Evolutionary conservation across 2,329 filamentous ascomycete genomes (phyloP).

Genomic region (Trichophyton schoenleinii): DNA sequence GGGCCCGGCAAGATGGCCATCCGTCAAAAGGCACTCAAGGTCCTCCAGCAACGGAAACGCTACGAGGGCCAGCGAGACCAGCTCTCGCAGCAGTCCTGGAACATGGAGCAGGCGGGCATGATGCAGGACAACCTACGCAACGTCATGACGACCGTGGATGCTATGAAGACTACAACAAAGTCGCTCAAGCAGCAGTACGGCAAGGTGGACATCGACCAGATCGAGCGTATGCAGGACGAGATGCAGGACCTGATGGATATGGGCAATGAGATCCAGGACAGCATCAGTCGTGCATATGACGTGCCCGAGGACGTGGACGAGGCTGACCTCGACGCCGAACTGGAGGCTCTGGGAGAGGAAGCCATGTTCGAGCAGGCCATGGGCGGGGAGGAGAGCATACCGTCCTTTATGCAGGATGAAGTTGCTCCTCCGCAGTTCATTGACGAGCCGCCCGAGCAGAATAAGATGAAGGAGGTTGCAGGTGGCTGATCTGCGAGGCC

Average conservation of each 20-base stretch:
- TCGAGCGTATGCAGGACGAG: constrained; percentile 94
- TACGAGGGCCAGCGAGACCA: constrained; percentile 92
- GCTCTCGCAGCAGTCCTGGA: constrained; percentile 88
- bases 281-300: constrained; percentile 79
- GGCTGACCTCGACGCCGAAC: constrained; percentile 85
- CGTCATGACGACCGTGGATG: constrained; percentile 95
- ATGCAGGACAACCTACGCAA: constrained; percentile 99
- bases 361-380: constrained; percentile 68
- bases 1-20: constrained; percentile 86
- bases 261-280: constrained; percentile 96
- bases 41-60: constrained; percentile 83
- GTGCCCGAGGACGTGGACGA: constrained; percentile 96
- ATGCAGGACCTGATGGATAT: constrained; percentile 98
- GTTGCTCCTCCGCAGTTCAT: constrained; percentile 73
- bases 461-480: constrained; percentile 72
- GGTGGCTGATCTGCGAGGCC: constrained; percentile 21
- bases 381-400: constrained; percentile 51
- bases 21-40: constrained; percentile 86
- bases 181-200: constrained; percentile 86
- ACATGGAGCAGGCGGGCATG: constrained; percentile 96
- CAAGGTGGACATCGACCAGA: constrained; percentile 94
- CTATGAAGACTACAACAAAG: constrained; percentile 94
- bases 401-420: constrained; percentile 82
- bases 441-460: constrained; percentile 69
- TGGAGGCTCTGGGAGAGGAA: constrained; percentile 88